Evolutionary conservation across 768 basidiomycete genomes (phyloP).

Genomic region (Rhodotorula babjevae): DNA sequence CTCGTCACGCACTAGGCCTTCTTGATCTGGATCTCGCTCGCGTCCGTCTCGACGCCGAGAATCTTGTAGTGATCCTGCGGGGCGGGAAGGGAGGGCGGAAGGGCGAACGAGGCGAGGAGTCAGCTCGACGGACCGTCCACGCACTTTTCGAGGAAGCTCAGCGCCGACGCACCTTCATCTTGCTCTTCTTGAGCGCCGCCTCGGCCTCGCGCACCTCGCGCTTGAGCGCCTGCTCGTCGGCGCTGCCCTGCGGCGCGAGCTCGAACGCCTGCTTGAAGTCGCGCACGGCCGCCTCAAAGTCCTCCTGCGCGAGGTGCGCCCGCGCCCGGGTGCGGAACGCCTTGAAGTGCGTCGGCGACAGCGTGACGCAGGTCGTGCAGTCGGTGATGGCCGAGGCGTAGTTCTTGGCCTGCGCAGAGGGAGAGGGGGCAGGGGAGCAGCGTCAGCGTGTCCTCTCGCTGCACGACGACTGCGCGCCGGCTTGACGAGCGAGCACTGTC

Average conservation of each 20-base stretch:
- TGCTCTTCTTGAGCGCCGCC: constrained; percentile 73
- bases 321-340: constrained; percentile 80
- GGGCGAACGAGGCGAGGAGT: too few relatives aligned
- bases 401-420: constrained; percentile 55
- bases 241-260: constrained; percentile 56
- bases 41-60: constrained; percentile 48
- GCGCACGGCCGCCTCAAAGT: constrained; percentile 63
- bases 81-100: too few relatives aligned
- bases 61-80: constrained; percentile 40
- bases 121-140: too few relatives aligned
- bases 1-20: constrained; percentile 61
- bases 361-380: constrained; percentile 61
- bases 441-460: too few relatives aligned
- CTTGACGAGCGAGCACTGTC: too few relatives aligned
- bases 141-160: constrained; percentile 41
- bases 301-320: constrained; percentile 67
- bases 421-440: not conserved
- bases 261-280: constrained; percentile 79
- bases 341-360: constrained; percentile 69
- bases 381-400: constrained; percentile 68
- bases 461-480: too few relatives aligned
- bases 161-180: constrained; percentile 70
- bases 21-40: constrained; percentile 51
- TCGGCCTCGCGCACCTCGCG: constrained; percentile 75
- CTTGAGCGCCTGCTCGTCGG: constrained; percentile 60